These are phyloP conservation scores for Pichia californica DNA, from an alignment of 805 yeast genomes.

Conservation along the genomic window DNA sequence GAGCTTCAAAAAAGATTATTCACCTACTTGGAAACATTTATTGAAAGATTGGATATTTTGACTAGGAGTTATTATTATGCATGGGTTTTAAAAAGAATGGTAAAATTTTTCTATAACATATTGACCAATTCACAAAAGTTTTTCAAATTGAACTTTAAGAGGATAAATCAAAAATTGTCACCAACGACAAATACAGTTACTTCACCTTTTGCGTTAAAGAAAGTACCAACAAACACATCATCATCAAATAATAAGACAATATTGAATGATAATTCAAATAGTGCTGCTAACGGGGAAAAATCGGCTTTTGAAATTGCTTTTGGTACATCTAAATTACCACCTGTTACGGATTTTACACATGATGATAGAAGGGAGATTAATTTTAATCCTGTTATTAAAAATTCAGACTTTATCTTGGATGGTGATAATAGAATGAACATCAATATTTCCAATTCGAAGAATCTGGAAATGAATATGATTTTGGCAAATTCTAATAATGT, in stretches of 20 bases:
- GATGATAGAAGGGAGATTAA: constrained; percentile 8
- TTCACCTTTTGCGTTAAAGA: neutral
- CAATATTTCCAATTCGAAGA: neutral
- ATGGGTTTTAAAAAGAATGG: constrained; percentile 39
- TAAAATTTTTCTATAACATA: constrained; percentile 32
- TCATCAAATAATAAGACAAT: constrained; percentile 11
- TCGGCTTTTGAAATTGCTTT: constrained; percentile 31
- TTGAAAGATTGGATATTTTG: constrained; percentile 30
- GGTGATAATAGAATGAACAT: neutral
- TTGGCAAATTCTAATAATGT: neutral
- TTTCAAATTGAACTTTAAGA: constrained; percentile 28
- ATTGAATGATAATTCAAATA: too few species aligned
- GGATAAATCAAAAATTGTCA: constrained; percentile 15
- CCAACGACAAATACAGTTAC: neutral
- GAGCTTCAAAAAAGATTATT: constrained; percentile 30
- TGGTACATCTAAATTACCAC: constrained; percentile 32
- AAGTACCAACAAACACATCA: constrained; percentile 3
- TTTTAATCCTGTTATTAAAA: constrained; percentile 5
- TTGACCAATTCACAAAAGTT: constrained; percentile 30
- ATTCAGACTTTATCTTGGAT: constrained; percentile 1
- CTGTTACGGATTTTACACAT: constrained; percentile 28
- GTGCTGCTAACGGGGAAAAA: constrained; percentile 13
- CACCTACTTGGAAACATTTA: constrained; percentile 29
- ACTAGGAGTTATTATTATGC: constrained; percentile 39
- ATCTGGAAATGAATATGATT: neutral